A percentile compares a stretch with the other conserved stretches of the same genome.
Evolutionary conservation across 2,329 filamentous ascomycete genomes (phyloP).

Genomic region (Thielaviopsis ethacetica): DNA sequence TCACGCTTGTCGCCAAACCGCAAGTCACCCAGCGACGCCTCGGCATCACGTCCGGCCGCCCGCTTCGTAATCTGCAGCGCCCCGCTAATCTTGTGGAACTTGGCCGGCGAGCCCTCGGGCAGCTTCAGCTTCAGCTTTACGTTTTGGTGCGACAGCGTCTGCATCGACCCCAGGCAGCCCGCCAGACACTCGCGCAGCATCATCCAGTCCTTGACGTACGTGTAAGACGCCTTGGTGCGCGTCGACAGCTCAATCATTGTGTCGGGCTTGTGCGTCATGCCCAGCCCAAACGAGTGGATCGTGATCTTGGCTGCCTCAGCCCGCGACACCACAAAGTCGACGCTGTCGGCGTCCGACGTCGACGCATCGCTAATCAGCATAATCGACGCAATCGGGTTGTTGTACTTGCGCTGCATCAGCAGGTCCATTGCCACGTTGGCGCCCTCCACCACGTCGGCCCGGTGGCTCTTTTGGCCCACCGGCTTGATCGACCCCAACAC

Average conservation of each 20-base stretch:
- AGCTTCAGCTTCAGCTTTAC: conserved; percentile 88
- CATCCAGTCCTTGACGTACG: conserved; percentile 99
- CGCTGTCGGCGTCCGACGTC: conserved; percentile 82
- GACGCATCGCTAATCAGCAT: conserved; percentile 95
- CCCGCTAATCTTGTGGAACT: conserved; percentile 97
- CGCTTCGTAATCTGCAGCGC: conserved; percentile 93
- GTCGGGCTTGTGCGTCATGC: conserved; percentile 93
- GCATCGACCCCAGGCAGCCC: conserved; percentile 78
- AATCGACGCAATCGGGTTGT: conserved; percentile 88
- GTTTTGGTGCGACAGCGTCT: conserved; percentile 94
- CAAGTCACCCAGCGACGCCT: conserved; percentile 80
- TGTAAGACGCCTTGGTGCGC: conserved; percentile 90
- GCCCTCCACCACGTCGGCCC: conserved; percentile 91
- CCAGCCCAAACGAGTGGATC: conserved; percentile 91
- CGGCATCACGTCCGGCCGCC: conserved; percentile 83
- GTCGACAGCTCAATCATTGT: conserved; percentile 97
- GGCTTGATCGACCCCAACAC: conserved; percentile 77
- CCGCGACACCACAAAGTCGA: conserved; percentile 92
- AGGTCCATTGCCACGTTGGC: conserved; percentile 98
- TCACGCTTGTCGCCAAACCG: conserved; percentile 91
- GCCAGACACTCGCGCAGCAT: conserved; percentile 95
- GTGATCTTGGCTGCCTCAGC: conserved; percentile 95
- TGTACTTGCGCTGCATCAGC: conserved; percentile 92
- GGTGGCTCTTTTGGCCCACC: conserved; percentile 88
- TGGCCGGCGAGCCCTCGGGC: conserved; percentile 90